Evolutionary conservation across 768 basidiomycete species (phyloP), one percentile per base, ranked within the genome.

Genomic region (Cyathus striatus): DNA sequence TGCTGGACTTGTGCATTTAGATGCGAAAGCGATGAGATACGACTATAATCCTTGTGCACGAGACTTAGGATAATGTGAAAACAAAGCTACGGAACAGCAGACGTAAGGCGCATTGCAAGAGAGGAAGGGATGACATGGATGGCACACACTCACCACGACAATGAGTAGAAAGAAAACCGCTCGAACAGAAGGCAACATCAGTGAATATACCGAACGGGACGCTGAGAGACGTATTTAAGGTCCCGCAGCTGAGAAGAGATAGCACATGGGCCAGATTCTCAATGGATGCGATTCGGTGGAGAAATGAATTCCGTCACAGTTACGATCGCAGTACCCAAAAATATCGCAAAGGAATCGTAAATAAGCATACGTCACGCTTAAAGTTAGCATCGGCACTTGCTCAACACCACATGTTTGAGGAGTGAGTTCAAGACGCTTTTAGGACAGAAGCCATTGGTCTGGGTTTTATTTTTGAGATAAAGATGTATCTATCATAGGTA

Each of bases 61-160:
- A 79, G 56, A 52, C 67, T 69, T 20, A 82, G 63, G 48, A 79
- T 62, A 56, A 73, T 77, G 51, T 83, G 80, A 9, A 83, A 56
- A 48, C 68, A 63, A 45, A 81, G 63, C 81, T 83, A 50, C 18
- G 33, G 37, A 16, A 32, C 36, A 14, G 38, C n/a, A n/a, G n/a
- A n/a, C n/a, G n/a, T n/a, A n/a, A n/a, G n/a, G n/a, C n/a, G n/a
- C n/a, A n/a, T n/a, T n/a, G n/a, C n/a, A n/a, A n/a, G n/a, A n/a
- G n/a, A n/a, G n/a, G n/a, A n/a, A n/a, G n/a, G n/a, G n/a, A n/a
- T n/a, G n/a, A n/a, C n/a, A n/a, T n/a, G n/a, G n/a, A 24, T 13
- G 35, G 40, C 24, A n/a, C 22, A 40, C 18, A 61, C 76, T 44
- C 44, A 79, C 80, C 41, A 80, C 63, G 38, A 70, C 53, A 45